These are phyloP conservation scores for Persicaria tinctoria DNA, from an alignment of 148 eudicot species.

Conservation along the genomic window DNA sequence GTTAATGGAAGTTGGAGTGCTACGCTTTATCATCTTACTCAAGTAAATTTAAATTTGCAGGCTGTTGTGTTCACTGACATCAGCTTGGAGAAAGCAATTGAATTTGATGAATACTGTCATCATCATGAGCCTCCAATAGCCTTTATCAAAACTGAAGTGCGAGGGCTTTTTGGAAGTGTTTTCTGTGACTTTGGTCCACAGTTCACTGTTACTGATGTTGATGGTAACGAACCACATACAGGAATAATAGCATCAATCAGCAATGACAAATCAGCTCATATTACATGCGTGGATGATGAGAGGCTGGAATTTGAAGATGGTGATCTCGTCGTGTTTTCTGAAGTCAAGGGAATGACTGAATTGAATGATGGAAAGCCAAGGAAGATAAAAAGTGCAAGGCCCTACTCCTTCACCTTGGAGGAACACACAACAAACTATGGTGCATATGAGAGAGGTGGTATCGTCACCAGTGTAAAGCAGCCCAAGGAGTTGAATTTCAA, in stretches of 20 bases:
- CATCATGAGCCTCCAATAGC: conserved; percentile 41
- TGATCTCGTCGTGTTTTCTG: conserved; percentile 63
- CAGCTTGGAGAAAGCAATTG: conserved; percentile 34
- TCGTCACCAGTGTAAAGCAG: conserved; percentile 60
- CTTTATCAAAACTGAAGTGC: conserved; percentile 41
- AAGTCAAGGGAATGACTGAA: conserved; percentile 65
- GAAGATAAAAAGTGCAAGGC: conserved; percentile 41
- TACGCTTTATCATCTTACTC: background rate
- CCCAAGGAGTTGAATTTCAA: conserved; percentile 61
- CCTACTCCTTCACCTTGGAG: conserved; percentile 57
- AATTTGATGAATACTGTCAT: conserved; percentile 40
- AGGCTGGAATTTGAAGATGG: conserved; percentile 74
- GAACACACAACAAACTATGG: conserved; percentile 55
- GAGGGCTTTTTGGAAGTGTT: conserved; percentile 41
- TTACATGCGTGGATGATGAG: conserved; percentile 68
- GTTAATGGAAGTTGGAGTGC: background rate
- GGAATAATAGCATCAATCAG: conserved; percentile 64
- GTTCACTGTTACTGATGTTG: conserved; percentile 44
- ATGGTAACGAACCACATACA: conserved; percentile 58
- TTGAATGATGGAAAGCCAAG: conserved; percentile 66
- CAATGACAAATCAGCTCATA: conserved; percentile 58
- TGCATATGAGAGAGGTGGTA: conserved; percentile 54
- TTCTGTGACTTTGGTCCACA: conserved; percentile 46
- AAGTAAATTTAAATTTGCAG: conserved; percentile 16
- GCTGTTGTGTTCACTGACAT: conserved; percentile 42